phyloP scores from a whole-genome alignment of 495 filamentous ascomycete species.

The Xylaria longipes region DNA sequence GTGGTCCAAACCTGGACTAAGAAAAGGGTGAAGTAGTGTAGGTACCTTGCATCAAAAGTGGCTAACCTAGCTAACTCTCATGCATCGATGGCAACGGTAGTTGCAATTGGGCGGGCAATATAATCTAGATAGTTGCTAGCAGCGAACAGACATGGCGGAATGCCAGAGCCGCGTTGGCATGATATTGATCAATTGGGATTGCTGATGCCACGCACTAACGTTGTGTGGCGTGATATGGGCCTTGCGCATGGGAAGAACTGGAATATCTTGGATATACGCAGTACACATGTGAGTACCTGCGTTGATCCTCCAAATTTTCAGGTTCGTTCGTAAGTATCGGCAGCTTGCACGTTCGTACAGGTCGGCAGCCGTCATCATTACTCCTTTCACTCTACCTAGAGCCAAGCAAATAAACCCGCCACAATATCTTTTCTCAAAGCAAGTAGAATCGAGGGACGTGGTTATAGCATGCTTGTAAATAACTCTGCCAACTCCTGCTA shows the following conservation, averaged over 20 bases:
- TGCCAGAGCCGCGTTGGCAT: neutral
- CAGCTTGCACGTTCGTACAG: slow-evolving; percentile 24
- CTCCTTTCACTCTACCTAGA: neutral
- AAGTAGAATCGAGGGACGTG: neutral
- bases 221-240: slow-evolving; percentile 12
- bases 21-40: neutral
- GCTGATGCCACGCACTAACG: slow-evolving; percentile 5
- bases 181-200: slow-evolving; percentile 13
- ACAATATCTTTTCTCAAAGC: neutral
- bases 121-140: neutral
- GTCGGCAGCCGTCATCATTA: slow-evolving; percentile 10
- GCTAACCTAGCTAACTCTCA: neutral
- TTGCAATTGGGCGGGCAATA: neutral
- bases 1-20: neutral
- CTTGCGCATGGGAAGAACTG: neutral
- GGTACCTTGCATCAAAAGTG: neutral
- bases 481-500: neutral
- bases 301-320: neutral
- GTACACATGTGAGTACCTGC: neutral
- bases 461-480: neutral
- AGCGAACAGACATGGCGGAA: neutral
- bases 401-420: neutral
- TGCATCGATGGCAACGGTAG: neutral
- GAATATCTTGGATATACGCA: slow-evolving; percentile 5
- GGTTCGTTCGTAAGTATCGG: slow-evolving; percentile 11